phyloP scores from a whole-genome alignment of 2,329 filamentous ascomycete genomes.

The Leptodontidium sp. region DNA sequence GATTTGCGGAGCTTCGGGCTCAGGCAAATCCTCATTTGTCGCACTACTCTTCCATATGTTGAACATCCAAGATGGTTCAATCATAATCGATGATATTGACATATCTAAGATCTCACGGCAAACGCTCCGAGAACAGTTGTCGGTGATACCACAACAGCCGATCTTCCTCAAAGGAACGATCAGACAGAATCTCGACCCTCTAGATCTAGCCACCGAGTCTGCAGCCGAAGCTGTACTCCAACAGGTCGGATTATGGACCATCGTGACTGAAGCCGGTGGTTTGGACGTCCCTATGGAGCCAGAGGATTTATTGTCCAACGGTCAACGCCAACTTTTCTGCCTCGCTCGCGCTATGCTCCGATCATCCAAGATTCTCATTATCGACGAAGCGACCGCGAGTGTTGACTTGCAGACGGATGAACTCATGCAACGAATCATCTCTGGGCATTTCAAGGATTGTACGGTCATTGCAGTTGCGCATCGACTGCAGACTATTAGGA shows the following conservation, averaged over 20 bases:
- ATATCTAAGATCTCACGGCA: conserved; percentile 53
- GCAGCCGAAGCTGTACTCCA: conserved; percentile 53
- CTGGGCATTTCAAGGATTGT: conserved; percentile 56
- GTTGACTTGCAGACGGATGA: conserved; percentile 61
- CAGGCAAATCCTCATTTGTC: conserved; percentile 54
- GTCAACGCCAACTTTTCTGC: conserved; percentile 55
- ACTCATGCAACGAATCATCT: conserved; percentile 60
- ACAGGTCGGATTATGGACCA: conserved; percentile 49
- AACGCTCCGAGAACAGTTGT: conserved; percentile 52
- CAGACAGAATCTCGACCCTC: conserved; percentile 57
- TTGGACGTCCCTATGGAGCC: conserved; percentile 50
- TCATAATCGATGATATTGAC: conserved; percentile 57
- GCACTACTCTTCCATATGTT: conserved; percentile 59
- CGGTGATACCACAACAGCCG: conserved; percentile 56
- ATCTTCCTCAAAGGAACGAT: conserved; percentile 58
- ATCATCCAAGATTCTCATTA: conserved; percentile 47
- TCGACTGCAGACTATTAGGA: conserved; percentile 49
- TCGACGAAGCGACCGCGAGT: conserved; percentile 46
- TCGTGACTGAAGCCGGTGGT: conserved; percentile 28
- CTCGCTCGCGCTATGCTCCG: conserved; percentile 56
- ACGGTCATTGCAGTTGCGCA: conserved; percentile 54
- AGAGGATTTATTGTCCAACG: conserved; percentile 55
- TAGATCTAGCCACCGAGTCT: conserved; percentile 46
- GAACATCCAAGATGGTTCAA: conserved; percentile 50
- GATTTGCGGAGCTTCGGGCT: conserved; percentile 56